These are phyloP conservation scores for Pythium phragmiticola DNA, from an alignment of 352 stramenopile species.

Conservation along the genomic window DNA sequence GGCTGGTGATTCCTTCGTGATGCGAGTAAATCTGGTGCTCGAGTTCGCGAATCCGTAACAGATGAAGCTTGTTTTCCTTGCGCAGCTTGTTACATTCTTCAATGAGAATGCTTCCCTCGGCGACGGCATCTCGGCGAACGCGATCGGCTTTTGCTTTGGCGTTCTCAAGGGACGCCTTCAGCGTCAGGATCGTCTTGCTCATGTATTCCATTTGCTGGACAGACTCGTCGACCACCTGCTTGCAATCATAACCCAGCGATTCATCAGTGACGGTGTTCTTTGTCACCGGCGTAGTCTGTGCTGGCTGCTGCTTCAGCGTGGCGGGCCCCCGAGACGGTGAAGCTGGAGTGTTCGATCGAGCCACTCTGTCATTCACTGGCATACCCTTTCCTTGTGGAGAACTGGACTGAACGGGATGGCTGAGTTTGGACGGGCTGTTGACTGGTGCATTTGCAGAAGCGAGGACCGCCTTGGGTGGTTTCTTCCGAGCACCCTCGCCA, in stretches of 20 bases:
- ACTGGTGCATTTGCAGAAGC: neutral
- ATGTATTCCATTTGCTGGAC: constrained; percentile 83
- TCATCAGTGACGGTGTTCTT: constrained; percentile 31
- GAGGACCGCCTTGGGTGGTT: constrained; percentile 37
- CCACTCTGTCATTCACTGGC: neutral
- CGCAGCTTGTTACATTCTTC: constrained; percentile 78
- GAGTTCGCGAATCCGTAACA: constrained; percentile 64
- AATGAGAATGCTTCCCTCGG: constrained; percentile 74
- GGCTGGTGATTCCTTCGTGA: constrained; percentile 12
- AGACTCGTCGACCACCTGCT: constrained; percentile 71
- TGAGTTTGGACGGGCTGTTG: constrained; percentile 19
- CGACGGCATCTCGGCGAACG: constrained; percentile 68
- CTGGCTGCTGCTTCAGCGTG: constrained; percentile 4
- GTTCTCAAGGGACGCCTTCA: constrained; percentile 61
- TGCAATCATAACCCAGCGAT: constrained; percentile 67
- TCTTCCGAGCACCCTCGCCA: constrained; percentile 62
- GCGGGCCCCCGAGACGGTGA: constrained; percentile 4
- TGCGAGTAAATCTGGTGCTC: constrained; percentile 37
- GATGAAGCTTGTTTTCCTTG: constrained; percentile 71
- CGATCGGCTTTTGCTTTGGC: constrained; percentile 67
- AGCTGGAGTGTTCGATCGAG: neutral
- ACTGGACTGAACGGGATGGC: neutral
- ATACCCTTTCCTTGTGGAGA: neutral
- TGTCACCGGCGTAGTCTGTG: constrained; percentile 8
- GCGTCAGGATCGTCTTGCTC: constrained; percentile 68